Evolutionary conservation across 2,329 filamentous ascomycete genomes (phyloP).

Genomic region (Paraphaeosphaeria sporulosa): DNA sequence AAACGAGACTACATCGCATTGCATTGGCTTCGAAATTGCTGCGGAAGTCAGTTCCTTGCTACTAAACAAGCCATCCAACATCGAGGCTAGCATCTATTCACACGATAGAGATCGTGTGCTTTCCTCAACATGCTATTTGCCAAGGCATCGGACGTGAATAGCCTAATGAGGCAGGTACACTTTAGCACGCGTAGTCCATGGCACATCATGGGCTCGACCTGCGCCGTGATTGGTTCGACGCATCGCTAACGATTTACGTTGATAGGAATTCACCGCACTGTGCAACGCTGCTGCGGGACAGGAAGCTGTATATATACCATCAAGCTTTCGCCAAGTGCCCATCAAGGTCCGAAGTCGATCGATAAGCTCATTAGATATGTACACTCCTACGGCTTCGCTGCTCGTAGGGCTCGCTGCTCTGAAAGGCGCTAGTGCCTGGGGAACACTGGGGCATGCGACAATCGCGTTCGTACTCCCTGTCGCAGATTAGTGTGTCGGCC

Average conservation of each 20-base stretch:
- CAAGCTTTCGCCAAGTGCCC: constrained; percentile 5
- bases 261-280: background rate
- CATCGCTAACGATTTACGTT: background rate
- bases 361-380: background rate
- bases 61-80: background rate
- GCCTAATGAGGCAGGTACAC: background rate
- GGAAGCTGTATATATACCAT: background rate
- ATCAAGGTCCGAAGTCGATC: constrained; percentile 1
- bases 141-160: background rate
- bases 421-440: constrained; percentile 1
- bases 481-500: background rate
- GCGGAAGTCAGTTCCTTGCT: background rate
- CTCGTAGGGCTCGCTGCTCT: constrained; percentile 3
- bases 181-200: background rate
- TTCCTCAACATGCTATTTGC: background rate
- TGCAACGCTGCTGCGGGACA: background rate
- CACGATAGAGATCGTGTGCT: constrained; percentile 1
- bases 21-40: background rate
- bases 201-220: background rate
- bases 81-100: background rate
- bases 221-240: background rate
- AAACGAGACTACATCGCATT: background rate
- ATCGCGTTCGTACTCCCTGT: background rate
- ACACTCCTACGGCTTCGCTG: background rate
- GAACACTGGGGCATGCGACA: background rate